Conservation (phyloP, 345 rosid species). For the Gossypium herbaceum region DNA sequence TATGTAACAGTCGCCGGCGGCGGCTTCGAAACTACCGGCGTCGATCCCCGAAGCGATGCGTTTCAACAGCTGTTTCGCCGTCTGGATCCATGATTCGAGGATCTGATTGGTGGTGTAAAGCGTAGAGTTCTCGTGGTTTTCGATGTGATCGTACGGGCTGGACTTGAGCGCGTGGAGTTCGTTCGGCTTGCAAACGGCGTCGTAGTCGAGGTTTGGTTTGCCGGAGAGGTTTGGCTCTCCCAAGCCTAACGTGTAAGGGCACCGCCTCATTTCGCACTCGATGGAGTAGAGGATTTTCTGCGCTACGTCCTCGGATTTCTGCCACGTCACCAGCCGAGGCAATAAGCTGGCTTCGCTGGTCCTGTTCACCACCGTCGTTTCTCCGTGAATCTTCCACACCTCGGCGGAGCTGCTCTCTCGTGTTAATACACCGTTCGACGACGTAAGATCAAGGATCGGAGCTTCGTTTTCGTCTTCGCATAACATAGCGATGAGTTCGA, state of each 20-base stretch:
- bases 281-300: constrained; percentile 53
- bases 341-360: constrained; percentile 73
- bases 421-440: constrained; percentile 38
- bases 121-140: constrained; percentile 67
- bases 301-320: constrained; percentile 61
- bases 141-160: constrained; percentile 48
- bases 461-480: constrained; percentile 59
- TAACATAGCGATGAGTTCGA: constrained; percentile 53
- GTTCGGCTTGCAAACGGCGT: constrained; percentile 66
- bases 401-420: constrained; percentile 51
- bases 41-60: constrained; percentile 49
- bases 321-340: constrained; percentile 77
- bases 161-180: constrained; percentile 50
- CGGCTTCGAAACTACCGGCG: constrained; percentile 33
- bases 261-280: constrained; percentile 77
- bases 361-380: constrained; percentile 38
- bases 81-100: constrained; percentile 78
- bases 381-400: constrained; percentile 58
- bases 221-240: constrained; percentile 81
- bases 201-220: constrained; percentile 75
- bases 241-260: constrained; percentile 71
- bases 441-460: constrained; percentile 44
- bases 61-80: constrained; percentile 35
- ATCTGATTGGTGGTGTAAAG: constrained; percentile 70
- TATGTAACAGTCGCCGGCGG: constrained; percentile 57